Conservation (phyloP, 2,329 filamentous ascomycete genomes). For the Pseudogymnoascus sp. region DNA sequence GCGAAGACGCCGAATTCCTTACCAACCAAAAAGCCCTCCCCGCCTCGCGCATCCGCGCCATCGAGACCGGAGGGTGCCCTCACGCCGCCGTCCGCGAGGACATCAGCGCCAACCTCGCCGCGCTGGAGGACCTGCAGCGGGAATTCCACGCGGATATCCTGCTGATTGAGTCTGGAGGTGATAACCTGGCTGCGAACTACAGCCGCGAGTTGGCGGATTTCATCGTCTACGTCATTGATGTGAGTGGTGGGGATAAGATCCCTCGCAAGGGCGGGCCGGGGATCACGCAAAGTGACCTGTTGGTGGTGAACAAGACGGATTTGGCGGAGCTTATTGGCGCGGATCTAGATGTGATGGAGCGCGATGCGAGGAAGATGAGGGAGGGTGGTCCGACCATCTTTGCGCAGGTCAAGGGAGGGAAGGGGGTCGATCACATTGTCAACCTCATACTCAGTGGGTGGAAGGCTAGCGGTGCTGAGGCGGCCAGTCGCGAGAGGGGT, state of each 20-base stretch:
- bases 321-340: slow-evolving; percentile 84
- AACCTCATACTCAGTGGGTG: slow-evolving; percentile 84
- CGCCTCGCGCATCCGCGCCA: slow-evolving; percentile 77
- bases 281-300: slow-evolving; percentile 89
- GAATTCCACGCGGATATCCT: slow-evolving; percentile 76
- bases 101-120: slow-evolving; percentile 86
- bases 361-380: slow-evolving; percentile 87
- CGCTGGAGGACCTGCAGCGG: slow-evolving; percentile 78
- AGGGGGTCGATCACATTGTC: slow-evolving; percentile 78
- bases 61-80: slow-evolving; percentile 94
- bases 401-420: slow-evolving; percentile 89
- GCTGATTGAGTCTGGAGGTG: slow-evolving; percentile 90
- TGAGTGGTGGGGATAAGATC: slow-evolving; percentile 92
- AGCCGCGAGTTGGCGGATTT: slow-evolving; percentile 89
- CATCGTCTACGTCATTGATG: slow-evolving; percentile 98
- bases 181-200: slow-evolving; percentile 97
- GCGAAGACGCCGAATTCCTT: slow-evolving; percentile 96
- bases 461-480: slow-evolving; percentile 78
- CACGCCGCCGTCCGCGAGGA: slow-evolving; percentile 97
- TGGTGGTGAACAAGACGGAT: slow-evolving; percentile 97
- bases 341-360: slow-evolving; percentile 87
- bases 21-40: slow-evolving; percentile 79
- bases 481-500: slow-evolving; percentile 43
- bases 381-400: slow-evolving; percentile 95
- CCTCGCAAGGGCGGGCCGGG: slow-evolving; percentile 92